phyloP scores from a whole-genome alignment of 495 filamentous ascomycete genomes.

The Cudoniella acicularis region DNA sequence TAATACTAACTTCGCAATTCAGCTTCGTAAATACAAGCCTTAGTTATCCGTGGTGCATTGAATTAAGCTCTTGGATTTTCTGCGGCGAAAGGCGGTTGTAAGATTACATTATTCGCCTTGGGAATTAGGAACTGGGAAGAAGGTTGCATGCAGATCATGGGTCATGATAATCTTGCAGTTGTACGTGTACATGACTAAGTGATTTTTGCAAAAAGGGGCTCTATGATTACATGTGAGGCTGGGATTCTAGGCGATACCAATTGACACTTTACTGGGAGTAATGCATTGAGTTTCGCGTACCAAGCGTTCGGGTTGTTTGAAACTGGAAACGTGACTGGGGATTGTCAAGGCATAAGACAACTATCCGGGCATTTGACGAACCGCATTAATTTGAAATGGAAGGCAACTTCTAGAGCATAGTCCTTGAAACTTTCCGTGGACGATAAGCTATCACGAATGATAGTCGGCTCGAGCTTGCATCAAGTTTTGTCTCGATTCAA shows the following conservation, averaged over 20 bases:
- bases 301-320: background rate
- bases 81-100: too few relatives aligned
- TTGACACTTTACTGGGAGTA: background rate
- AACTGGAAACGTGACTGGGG: background rate
- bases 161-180: background rate
- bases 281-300: background rate
- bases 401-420: too few relatives aligned
- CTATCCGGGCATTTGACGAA: too few relatives aligned
- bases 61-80: too few relatives aligned
- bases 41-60: too few relatives aligned
- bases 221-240: background rate
- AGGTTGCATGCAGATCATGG: background rate
- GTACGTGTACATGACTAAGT: background rate
- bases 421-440: too few relatives aligned
- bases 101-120: too few relatives aligned
- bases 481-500: too few relatives aligned
- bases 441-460: too few relatives aligned
- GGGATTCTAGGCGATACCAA: background rate
- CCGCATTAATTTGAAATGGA: too few relatives aligned
- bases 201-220: background rate
- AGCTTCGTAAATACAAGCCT: background rate
- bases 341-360: background rate
- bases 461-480: too few relatives aligned
- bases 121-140: too few relatives aligned
- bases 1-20: background rate